Conservation (phyloP, 2,329 filamentous ascomycete species). For the Monosporascus sp. region DNA sequence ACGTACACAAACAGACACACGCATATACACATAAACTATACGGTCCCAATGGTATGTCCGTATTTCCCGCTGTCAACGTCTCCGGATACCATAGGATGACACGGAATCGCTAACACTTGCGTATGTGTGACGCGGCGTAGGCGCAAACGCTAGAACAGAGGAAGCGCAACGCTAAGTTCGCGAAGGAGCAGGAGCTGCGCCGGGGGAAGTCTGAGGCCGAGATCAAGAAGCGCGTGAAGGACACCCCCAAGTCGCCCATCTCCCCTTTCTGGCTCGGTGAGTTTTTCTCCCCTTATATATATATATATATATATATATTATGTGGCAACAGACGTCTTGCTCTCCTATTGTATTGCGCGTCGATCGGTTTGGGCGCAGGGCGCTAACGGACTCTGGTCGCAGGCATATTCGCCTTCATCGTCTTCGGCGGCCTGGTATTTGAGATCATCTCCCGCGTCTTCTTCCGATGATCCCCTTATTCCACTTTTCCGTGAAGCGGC, state of each 20-base stretch:
- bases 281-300: conserved; percentile 9
- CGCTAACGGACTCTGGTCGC: conserved; percentile 5
- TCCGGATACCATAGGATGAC: background rate
- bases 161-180: conserved; percentile 74
- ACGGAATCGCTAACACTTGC: conserved; percentile 4
- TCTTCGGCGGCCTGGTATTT: conserved; percentile 56
- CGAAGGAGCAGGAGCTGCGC: conserved; percentile 64
- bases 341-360: no score
- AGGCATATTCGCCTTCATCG: conserved; percentile 54
- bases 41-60: background rate
- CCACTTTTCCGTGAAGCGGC: background rate
- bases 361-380: no score
- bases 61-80: background rate
- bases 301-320: background rate
- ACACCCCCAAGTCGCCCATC: conserved; percentile 53
- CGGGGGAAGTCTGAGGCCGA: conserved; percentile 68
- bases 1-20: background rate
- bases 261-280: conserved; percentile 60
- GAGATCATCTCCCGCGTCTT: conserved; percentile 52
- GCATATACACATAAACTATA: background rate
- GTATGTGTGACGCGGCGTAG: conserved; percentile 34
- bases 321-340: background rate
- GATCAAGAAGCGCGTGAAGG: conserved; percentile 55
- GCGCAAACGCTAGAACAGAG: conserved; percentile 82
- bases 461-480: conserved; percentile 21